Conservation (phyloP, 1,284 basidiomycete species). For the Pseudozyma flocculosa region DNA sequence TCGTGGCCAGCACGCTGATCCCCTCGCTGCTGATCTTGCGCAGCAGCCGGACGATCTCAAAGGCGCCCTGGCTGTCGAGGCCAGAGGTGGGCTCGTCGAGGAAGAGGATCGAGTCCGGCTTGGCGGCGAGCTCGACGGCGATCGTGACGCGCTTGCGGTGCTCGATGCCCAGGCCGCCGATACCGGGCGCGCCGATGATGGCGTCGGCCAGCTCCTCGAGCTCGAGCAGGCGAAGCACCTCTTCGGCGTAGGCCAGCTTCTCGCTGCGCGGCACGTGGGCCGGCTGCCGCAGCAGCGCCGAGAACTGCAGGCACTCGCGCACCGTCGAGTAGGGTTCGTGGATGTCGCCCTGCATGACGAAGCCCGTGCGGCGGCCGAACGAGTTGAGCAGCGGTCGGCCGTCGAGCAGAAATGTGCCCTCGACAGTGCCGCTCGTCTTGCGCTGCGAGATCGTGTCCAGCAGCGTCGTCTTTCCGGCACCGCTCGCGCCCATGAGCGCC, state of each 20-base stretch:
- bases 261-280: conserved; percentile 67
- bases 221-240: conserved; percentile 76
- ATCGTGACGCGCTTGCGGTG: conserved; percentile 73
- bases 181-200: conserved; percentile 64
- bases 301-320: conserved; percentile 79
- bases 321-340: conserved; percentile 83
- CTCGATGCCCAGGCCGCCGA: conserved; percentile 62
- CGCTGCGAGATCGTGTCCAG: conserved; percentile 81
- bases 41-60: conserved; percentile 78
- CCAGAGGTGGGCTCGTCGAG: conserved; percentile 67
- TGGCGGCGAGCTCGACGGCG: conserved; percentile 74
- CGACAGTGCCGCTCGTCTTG: conserved; percentile 72
- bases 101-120: conserved; percentile 69
- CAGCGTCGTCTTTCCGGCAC: conserved; percentile 65
- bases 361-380: conserved; percentile 68
- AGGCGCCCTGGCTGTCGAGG: conserved; percentile 83
- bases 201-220: conserved; percentile 72
- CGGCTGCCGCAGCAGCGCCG: conserved; percentile 78
- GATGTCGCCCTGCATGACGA: conserved; percentile 76
- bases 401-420: conserved; percentile 75
- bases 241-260: conserved; percentile 79
- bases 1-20: conserved; percentile 65
- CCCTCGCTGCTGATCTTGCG: conserved; percentile 79
- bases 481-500: conserved; percentile 71
- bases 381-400: conserved; percentile 71